phyloP scores from a whole-genome alignment of 1,139 yeast genomes.

The Candida sanyaensis region DNA sequence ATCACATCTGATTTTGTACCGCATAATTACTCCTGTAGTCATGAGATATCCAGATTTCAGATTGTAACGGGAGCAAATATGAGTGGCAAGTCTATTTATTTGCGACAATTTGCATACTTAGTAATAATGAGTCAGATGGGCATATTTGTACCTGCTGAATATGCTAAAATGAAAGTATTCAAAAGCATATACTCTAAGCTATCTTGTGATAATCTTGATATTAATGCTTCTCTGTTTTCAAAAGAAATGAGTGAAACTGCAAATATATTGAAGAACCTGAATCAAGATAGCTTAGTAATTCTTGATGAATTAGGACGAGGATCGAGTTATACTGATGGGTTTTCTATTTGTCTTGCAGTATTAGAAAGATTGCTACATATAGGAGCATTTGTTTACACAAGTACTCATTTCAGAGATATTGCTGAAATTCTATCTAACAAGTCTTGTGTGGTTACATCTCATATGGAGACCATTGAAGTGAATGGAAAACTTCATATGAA shows the following conservation, averaged over 20 bases:
- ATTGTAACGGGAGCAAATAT: conserved; percentile 50
- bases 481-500: conserved; percentile 23
- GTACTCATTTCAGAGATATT: conserved; percentile 42
- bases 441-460: conserved; percentile 27
- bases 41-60: conserved; percentile 38
- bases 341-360: conserved; percentile 38
- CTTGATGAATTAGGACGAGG: conserved; percentile 58
- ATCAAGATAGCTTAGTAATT: conserved; percentile 37
- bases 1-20: conserved; percentile 28
- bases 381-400: conserved; percentile 29
- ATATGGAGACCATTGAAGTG: conserved; percentile 23
- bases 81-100: conserved; percentile 57
- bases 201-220: conserved; percentile 41
- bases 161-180: conserved; percentile 38
- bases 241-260: conserved; percentile 52
- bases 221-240: conserved; percentile 48
- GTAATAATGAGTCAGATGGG: conserved; percentile 54
- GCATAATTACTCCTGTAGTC: conserved; percentile 36
- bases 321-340: conserved; percentile 42
- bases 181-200: conserved; percentile 45
- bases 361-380: conserved; percentile 28
- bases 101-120: conserved; percentile 47
- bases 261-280: conserved; percentile 34
- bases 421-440: conserved; percentile 29
- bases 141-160: conserved; percentile 51